Evolutionary conservation across 1,284 basidiomycete species (phyloP).

Genomic region (Mycena citricolor): DNA sequence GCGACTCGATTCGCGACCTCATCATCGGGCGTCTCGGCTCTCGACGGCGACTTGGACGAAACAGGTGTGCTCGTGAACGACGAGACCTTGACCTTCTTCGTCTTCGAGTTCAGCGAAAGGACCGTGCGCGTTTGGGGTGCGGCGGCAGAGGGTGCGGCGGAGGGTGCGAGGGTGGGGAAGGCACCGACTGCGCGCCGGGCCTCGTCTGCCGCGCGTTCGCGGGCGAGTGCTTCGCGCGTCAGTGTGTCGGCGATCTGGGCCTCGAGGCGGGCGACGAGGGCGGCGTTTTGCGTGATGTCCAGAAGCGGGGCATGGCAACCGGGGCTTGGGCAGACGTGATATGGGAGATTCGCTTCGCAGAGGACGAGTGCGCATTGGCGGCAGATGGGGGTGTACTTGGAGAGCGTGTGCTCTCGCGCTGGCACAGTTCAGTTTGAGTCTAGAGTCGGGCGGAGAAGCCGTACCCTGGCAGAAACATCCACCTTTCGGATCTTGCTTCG

Average conservation of each 20-base stretch:
- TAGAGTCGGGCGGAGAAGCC: conserved; percentile 8
- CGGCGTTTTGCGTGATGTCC: conserved; percentile 31
- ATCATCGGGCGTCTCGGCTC: conserved; percentile 34
- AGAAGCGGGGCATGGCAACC: conserved; percentile 48
- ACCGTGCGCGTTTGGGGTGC: conserved; percentile 52
- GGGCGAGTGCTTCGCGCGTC: conserved; percentile 47
- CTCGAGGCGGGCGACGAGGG: conserved; percentile 45
- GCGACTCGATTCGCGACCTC: conserved; percentile 41
- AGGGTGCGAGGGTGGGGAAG: conserved; percentile 53
- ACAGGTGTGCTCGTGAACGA: conserved; percentile 42
- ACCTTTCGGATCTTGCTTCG: conserved; percentile 49
- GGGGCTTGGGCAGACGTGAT: conserved; percentile 58
- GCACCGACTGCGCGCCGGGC: conserved; percentile 53
- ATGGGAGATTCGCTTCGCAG: conserved; percentile 56
- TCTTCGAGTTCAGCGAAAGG: conserved; percentile 54
- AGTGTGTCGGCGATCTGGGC: conserved; percentile 43
- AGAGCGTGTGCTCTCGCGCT: conserved; percentile 61
- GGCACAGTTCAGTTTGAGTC: not conserved
- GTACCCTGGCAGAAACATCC: conserved; percentile 71
- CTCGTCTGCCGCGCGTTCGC: conserved; percentile 45
- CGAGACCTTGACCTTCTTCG: conserved; percentile 51
- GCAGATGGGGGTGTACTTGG: conserved; percentile 57
- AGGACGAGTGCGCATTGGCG: conserved; percentile 59
- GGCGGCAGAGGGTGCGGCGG: conserved; percentile 28
- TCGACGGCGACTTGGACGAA: conserved; percentile 38